Evolutionary conservation across 2,329 filamentous ascomycete species (phyloP).

Genomic region (Pseudodiploospora longispora): DNA sequence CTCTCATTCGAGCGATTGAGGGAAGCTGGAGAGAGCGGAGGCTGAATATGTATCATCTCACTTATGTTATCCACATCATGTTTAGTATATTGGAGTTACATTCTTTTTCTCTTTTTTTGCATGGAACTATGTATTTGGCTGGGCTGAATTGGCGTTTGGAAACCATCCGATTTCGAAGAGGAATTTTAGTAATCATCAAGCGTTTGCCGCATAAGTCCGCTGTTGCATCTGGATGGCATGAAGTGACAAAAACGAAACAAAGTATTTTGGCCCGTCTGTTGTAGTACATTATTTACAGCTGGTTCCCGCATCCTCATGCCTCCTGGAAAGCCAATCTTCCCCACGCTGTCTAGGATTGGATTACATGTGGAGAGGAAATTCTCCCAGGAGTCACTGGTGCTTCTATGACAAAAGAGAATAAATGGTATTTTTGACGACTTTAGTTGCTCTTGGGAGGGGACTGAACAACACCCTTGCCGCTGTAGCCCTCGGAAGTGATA

Average conservation of each 20-base stretch:
- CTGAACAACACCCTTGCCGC: constrained; percentile 72
- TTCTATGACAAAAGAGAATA: constrained; percentile 28
- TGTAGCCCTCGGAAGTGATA: constrained; percentile 70
- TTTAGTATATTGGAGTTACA: too few relatives aligned
- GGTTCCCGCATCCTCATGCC: constrained; percentile 17
- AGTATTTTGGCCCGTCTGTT: constrained; percentile 29
- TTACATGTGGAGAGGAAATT: constrained; percentile 26
- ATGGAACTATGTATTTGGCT: too few relatives aligned
- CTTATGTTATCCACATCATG: too few relatives aligned
- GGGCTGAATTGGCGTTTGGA: too few relatives aligned
- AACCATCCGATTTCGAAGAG: too few relatives aligned
- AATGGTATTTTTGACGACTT: constrained; percentile 18
- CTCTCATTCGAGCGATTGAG: constrained; percentile 33
- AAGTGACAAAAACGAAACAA: constrained; percentile 19
- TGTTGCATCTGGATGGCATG: not conserved
- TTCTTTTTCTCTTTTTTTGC: too few relatives aligned
- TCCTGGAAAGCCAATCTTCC: constrained; percentile 22
- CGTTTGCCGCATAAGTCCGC: too few relatives aligned
- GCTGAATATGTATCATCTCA: constrained; percentile 19
- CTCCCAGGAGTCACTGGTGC: constrained; percentile 21
- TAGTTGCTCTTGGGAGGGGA: constrained; percentile 48
- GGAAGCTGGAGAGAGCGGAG: constrained; percentile 40
- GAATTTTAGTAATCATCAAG: too few relatives aligned
- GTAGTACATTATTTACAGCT: constrained; percentile 38
- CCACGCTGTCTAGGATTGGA: constrained; percentile 22